A percentile compares a stretch with the other conserved stretches of the same genome.
These are phyloP conservation scores for Venturiaceae sp. DNA, from an alignment of 2,329 filamentous ascomycete species.

Conservation along the genomic window DNA sequence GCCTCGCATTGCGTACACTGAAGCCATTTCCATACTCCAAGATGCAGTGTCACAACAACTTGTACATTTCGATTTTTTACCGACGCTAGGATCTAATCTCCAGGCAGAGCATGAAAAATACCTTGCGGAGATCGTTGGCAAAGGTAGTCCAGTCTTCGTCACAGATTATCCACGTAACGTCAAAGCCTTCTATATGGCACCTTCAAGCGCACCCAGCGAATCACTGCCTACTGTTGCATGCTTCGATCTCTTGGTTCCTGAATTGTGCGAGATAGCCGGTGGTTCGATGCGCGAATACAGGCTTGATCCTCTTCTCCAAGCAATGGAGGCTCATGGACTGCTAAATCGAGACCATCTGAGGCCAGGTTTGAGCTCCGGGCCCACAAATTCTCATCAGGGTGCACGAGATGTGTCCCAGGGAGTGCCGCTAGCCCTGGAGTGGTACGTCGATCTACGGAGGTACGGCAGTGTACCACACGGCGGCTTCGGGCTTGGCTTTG, in stretches of 20 bases:
- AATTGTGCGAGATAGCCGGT: constrained; percentile 77
- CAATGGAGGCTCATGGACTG: constrained; percentile 63
- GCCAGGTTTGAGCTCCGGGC: background rate
- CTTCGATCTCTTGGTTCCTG: constrained; percentile 82
- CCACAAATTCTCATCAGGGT: background rate
- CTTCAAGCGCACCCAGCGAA: constrained; percentile 27
- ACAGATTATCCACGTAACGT: constrained; percentile 82
- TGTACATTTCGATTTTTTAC: constrained; percentile 54
- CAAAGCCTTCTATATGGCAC: constrained; percentile 88
- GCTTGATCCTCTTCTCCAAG: constrained; percentile 53
- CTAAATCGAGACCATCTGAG: constrained; percentile 15
- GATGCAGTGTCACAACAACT: constrained; percentile 41
- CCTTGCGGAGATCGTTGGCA: constrained; percentile 59
- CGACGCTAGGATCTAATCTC: constrained; percentile 63
- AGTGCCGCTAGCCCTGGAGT: constrained; percentile 45
- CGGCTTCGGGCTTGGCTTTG: constrained; percentile 84
- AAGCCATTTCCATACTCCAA: constrained; percentile 63
- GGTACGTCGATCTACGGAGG: constrained; percentile 80
- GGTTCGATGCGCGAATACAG: constrained; percentile 85
- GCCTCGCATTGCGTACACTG: constrained; percentile 74
- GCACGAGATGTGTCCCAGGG: constrained; percentile 10
- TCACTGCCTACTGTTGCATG: constrained; percentile 59
- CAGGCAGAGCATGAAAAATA: constrained; percentile 91
- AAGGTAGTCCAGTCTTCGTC: constrained; percentile 69
- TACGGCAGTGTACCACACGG: constrained; percentile 91